Evolutionary conservation across 192 early-diverging fungal species (phyloP).

Genomic region (Entrophospora sp.): DNA sequence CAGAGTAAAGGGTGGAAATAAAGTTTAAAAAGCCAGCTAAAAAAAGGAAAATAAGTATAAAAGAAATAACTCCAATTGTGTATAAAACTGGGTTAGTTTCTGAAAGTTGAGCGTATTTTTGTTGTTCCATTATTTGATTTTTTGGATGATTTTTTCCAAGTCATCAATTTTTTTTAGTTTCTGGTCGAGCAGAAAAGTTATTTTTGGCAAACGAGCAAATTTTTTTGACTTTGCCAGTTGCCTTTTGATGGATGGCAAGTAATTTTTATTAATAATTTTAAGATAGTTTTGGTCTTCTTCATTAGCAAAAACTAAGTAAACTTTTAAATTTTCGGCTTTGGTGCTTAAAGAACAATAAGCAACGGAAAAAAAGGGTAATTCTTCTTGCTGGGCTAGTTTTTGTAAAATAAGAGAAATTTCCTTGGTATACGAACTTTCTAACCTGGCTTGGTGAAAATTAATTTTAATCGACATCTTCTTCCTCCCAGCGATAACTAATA

Average conservation of each 20-base stretch:
- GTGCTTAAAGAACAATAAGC: neutral
- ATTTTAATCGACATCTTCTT: neutral
- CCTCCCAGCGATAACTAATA: neutral
- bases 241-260: neutral
- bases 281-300: neutral
- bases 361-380: neutral
- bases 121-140: no score
- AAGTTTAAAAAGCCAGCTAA: no score
- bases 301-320: neutral
- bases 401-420: neutral
- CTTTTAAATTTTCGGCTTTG: neutral
- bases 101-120: no score
- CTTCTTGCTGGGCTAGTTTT: neutral
- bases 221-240: no score
- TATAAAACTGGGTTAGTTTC: no score
- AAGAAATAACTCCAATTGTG: no score
- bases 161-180: no score
- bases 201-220: no score
- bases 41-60: no score
- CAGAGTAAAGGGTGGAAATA: no score
- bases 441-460: neutral
- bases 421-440: neutral
- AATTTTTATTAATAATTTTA: neutral
- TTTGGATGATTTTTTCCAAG: no score
- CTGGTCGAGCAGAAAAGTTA: no score